Conservation (phyloP, 768 basidiomycete species). For the Multifurca ochricompacta region DNA sequence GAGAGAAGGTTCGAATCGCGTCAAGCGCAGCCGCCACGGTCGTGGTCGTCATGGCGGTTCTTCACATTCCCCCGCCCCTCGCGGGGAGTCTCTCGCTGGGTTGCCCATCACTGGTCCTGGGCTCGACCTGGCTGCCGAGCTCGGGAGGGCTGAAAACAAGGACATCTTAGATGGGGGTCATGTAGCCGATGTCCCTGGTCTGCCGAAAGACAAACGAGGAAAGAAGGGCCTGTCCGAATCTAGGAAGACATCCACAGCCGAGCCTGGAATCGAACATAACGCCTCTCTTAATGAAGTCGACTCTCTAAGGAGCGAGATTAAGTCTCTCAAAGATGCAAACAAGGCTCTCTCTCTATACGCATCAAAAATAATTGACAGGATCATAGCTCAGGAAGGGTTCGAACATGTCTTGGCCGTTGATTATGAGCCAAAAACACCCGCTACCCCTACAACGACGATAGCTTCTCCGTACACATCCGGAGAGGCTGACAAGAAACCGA, state of each 20-base stretch:
- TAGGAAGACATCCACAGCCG: conserved; percentile 28
- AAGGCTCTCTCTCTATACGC: conserved; percentile 93
- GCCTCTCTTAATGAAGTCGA: conserved; percentile 53
- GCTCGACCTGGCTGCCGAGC: conserved; percentile 83
- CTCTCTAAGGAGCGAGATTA: conserved; percentile 77
- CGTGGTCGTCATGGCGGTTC: conserved; percentile 48
- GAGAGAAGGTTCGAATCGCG: conserved; percentile 30
- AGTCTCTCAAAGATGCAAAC: conserved; percentile 90
- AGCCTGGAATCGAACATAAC: conserved; percentile 37
- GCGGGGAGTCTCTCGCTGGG: conserved; percentile 79
- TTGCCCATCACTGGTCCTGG: conserved; percentile 85
- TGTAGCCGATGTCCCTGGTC: conserved; percentile 43
- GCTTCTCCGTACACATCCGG: conserved; percentile 28
- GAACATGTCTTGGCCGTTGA: conserved; percentile 95
- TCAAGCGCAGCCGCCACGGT: conserved; percentile 36
- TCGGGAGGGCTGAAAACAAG: conserved; percentile 87
- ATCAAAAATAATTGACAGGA: conserved; percentile 96
- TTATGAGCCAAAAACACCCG: conserved; percentile 56
- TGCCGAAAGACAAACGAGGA: conserved; percentile 36
- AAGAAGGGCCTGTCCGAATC: conserved; percentile 29
- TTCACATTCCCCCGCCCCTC: conserved; percentile 41
- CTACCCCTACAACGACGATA: conserved; percentile 38
- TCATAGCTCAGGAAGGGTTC: conserved; percentile 93
- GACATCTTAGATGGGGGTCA: conserved; percentile 61
- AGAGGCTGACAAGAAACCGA: conserved; percentile 34